Evolutionary conservation across 345 rosid species (phyloP).

Genomic region (Capsella bursapastoris): DNA sequence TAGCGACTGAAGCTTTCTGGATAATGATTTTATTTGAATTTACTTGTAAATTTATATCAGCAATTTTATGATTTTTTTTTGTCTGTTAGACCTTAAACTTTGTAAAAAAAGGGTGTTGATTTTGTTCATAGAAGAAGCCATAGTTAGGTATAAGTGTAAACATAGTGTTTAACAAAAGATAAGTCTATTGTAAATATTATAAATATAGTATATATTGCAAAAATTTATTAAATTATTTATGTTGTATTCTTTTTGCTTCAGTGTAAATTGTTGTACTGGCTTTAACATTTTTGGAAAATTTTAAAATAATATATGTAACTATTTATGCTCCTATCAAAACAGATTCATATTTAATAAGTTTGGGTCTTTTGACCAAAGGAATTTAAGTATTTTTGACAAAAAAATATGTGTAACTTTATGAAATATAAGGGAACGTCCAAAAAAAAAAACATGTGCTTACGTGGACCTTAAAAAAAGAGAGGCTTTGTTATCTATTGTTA

Average conservation of each 20-base stretch:
- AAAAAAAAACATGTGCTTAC: not conserved
- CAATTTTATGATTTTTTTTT: not conserved
- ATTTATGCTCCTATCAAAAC: not conserved
- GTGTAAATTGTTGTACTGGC: too few relatives aligned
- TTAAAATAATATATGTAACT: not conserved
- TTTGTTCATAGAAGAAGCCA: not conserved
- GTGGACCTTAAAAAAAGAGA: not conserved
- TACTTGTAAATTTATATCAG: not conserved
- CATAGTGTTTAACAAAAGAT: not conserved
- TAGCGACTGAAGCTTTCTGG: not conserved
- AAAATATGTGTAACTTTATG: too few relatives aligned
- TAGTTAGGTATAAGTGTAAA: not conserved
- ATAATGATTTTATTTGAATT: slow-evolving; percentile 12
- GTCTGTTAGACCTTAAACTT: not conserved
- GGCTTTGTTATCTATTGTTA: too few relatives aligned
- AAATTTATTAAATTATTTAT: not conserved
- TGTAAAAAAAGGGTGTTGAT: slow-evolving; percentile 12
- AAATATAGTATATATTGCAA: not conserved
- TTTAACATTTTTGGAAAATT: not conserved
- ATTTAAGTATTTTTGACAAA: not conserved
- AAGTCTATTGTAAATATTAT: not conserved
- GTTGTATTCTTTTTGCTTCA: not conserved
- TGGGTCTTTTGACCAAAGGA: too few relatives aligned
- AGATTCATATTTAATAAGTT: too few relatives aligned
- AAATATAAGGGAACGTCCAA: too few relatives aligned